These are phyloP conservation scores for Lactarius hatsudake DNA, from an alignment of 768 basidiomycete species.

Conservation along the genomic window DNA sequence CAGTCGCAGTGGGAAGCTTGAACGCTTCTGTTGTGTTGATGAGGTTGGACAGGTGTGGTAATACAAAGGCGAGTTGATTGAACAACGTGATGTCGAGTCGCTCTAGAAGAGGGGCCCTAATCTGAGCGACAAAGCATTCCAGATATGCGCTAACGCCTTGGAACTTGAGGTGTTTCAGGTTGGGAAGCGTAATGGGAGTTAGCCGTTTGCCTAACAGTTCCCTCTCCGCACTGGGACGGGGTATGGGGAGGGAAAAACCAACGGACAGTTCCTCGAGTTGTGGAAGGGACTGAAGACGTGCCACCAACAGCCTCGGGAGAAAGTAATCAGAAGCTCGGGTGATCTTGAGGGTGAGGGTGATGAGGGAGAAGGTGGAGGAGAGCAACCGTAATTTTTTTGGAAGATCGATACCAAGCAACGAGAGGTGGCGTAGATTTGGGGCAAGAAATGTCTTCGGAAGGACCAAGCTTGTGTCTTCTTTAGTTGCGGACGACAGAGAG, in stretches of 20 bases:
- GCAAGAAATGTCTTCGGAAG: too few species aligned
- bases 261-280: neutral
- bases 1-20: neutral
- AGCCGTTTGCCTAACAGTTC: neutral
- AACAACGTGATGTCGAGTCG: neutral
- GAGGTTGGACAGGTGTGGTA: neutral
- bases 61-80: neutral
- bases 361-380: neutral
- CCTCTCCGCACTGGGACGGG: neutral
- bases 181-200: neutral
- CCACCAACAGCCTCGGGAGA: neutral
- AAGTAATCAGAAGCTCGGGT: neutral
- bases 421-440: neutral
- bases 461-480: too few species aligned
- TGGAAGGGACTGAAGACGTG: neutral
- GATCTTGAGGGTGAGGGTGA: neutral
- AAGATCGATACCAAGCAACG: neutral
- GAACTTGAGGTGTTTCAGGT: neutral
- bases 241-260: neutral
- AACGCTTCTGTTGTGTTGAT: neutral
- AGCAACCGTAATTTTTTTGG: neutral
- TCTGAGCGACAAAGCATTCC: neutral
- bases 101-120: neutral
- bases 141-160: neutral
- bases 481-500: too few species aligned